These are phyloP conservation scores for Blumeria graminis DNA, from an alignment of 2,329 filamentous ascomycete species.

Conservation along the genomic window DNA sequence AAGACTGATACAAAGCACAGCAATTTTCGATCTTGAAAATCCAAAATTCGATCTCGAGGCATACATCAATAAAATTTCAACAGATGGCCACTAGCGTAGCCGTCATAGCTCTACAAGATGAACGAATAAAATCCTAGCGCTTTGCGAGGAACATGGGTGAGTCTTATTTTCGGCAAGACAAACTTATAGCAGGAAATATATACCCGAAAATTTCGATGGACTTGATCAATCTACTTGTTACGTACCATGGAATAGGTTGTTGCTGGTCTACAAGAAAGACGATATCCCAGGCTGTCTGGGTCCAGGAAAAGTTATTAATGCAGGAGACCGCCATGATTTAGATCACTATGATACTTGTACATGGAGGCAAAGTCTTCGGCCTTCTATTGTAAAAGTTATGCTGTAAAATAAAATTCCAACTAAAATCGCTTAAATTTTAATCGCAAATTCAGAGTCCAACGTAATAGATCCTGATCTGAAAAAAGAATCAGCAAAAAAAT, in stretches of 20 bases:
- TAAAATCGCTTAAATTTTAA: no score
- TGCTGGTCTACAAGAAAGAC: no score
- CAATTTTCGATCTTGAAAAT: slow-evolving; percentile 54
- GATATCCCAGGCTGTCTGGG: no score
- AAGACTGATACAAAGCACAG: slow-evolving; percentile 18
- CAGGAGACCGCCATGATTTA: no score
- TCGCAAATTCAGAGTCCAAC: no score
- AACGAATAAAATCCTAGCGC: background rate
- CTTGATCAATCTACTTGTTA: background rate
- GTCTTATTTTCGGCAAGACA: background rate
- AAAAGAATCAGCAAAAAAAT: no score
- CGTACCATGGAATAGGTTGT: background rate
- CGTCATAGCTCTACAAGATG: background rate
- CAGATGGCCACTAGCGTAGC: slow-evolving; percentile 16
- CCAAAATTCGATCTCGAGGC: slow-evolving; percentile 87
- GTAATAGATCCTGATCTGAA: no score
- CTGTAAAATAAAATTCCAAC: no score
- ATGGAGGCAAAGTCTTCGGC: no score
- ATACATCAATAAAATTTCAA: slow-evolving; percentile 40
- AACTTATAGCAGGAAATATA: background rate
- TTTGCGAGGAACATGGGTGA: background rate
- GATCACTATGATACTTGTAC: no score
- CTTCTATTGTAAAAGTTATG: no score
- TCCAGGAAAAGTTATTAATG: no score
- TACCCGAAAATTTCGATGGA: background rate